Base-by-base conservation (phyloP, 345 rosid species). In the Gossypium ekmanianum region DNA sequence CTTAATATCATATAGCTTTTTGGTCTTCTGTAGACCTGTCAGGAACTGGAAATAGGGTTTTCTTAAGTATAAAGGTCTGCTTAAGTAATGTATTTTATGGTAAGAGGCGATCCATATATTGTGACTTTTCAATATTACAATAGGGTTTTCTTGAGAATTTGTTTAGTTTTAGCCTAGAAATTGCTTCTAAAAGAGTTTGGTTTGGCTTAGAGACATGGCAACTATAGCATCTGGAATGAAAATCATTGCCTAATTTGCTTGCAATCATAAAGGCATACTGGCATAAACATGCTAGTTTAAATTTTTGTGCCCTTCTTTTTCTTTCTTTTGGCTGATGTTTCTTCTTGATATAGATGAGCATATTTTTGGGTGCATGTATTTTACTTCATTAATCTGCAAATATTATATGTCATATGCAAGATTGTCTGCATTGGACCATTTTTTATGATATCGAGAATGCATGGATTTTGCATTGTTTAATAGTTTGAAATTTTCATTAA, bases 141-240 rank as follows among this genome's bases (percentile, higher is more conserved):
- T 65, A 43, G 51, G 51, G 20, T 43, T 43, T 65, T 41, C 48
- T n/a, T n/a, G 50, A 64, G 69, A n/a, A 64, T 9, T 64, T 41
- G 13, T 63, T 17, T 63, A 63, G 22, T 39, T 39, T 63, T 65
- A 39, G 45, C 68, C 70, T 50, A 44, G 24, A 65, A 43, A 43
- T 18, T 11, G 51, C 16, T 3, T n/a, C 51, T 43, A 65, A 65
- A 41, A 41, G n/a, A 44, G 29, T 45, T 66, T n/a, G 6, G 52
- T 65, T 66, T 65, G 16, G 51, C 51, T 64, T 64, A 65, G 27
- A 18, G 69, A 43, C 50, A n/a, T 65, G 52, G 69, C 26, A 65
- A 41, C 2, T 13, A 14, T 51, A 14, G 55, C 14, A 16, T 50
- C 43, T n/a, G 69, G 47, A 65, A n/a, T 7, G 11, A 34, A 34